Evolutionary conservation across 768 basidiomycete genomes (phyloP), one percentile per base, ranked within the genome.

Genomic region (Gymnopilus junonius): DNA sequence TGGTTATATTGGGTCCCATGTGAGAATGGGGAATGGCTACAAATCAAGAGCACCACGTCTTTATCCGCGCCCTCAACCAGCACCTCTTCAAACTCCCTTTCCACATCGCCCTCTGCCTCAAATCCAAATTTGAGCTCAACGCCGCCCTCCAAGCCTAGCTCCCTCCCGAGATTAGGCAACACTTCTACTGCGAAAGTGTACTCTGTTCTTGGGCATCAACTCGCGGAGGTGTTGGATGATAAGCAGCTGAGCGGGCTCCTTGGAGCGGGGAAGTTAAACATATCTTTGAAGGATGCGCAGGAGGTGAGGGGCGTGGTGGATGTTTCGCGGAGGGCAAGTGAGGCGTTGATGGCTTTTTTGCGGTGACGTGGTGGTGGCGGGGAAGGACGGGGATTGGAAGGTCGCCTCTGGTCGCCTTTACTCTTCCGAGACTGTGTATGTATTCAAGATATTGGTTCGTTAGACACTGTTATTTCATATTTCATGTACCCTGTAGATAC

Each of bases 1-100:
- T 75, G 74, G 74, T 65, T 61, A 45, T 74, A 71, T 60, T 73
- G 69, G 70, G 66, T 75, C 14, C 74, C 74, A 1, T 66, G 65
- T 46, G 58, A 54, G 32, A 23, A 32, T 8, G 67, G 68, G 4
- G 21, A 43, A 12, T 75, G 73, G 73, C 20, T 73, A 11, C 54
- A 55, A 37, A 66, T 69, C 39, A 70, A 55, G 43, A 57, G 29
- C 1, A 29, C 29, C 27, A 5, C 29, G 29, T 14, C 25, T 17
- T 10, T 2, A 3, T 25, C 23, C 3, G 23, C 8, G 45, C 23
- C 2, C 25, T 42, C 40, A 15, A 8, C 40, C 1, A 8, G 17
- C 15, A 15, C 21, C 15, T 8, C 40, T n/a, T n/a, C 17, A 20
- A 42, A 20, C 15, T 20, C 40, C 7, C 17, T 20, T n/a, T 20